A percentile compares a stretch with the other conserved stretches of the same genome.
These are phyloP conservation scores for Pythium graminicola DNA, from an alignment of 352 stramenopile species.

Conservation along the genomic window DNA sequence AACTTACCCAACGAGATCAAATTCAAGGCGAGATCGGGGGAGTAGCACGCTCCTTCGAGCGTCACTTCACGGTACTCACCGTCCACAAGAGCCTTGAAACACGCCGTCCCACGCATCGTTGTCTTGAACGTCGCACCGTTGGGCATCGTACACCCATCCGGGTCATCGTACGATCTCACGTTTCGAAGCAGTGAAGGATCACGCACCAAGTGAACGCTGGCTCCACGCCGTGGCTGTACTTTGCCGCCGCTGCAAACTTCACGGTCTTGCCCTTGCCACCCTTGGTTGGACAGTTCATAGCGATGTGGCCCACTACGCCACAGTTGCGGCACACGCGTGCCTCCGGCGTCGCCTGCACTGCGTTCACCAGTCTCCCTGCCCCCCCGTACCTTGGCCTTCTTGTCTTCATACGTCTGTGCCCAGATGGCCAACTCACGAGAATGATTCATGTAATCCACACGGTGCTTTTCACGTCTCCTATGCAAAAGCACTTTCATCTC, in stretches of 20 bases:
- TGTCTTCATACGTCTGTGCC: not conserved
- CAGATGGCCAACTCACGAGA: too few relatives aligned
- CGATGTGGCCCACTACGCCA: not conserved
- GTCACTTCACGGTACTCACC: not conserved
- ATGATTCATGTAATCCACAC: too few relatives aligned
- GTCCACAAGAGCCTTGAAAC: not conserved
- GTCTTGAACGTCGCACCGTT: not conserved
- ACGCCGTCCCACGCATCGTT: not conserved
- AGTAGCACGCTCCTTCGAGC: not conserved
- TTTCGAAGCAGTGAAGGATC: not conserved
- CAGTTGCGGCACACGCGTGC: not conserved
- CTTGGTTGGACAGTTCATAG: not conserved
- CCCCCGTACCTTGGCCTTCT: not conserved
- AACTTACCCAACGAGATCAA: slow-evolving; percentile 9
- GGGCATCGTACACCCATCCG: not conserved
- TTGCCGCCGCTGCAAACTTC: too few relatives aligned
- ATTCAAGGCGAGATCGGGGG: not conserved
- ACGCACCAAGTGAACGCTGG: not conserved
- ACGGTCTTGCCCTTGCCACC: not conserved
- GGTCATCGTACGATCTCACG: not conserved
- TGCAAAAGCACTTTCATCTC: too few relatives aligned
- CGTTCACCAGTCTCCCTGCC: not conserved
- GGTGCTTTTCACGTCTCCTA: too few relatives aligned
- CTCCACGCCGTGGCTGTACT: not conserved
- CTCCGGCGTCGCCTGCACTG: too few relatives aligned